Evolutionary conservation across 2,329 filamentous ascomycete genomes (phyloP), one percentile per base, ranked within the genome.

Genomic region (Talaromyces rugulosus): DNA sequence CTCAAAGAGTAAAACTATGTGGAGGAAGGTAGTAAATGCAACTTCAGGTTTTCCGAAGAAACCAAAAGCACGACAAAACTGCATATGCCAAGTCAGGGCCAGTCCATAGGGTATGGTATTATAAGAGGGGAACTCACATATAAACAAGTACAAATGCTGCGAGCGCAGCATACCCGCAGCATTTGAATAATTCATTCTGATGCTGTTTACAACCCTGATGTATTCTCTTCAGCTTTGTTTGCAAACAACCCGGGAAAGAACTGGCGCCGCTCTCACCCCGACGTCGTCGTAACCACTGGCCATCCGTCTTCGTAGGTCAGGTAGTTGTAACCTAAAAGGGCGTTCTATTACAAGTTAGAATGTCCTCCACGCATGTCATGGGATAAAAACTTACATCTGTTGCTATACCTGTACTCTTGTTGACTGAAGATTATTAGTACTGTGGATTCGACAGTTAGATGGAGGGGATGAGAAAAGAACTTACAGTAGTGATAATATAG

Each of bases 401-500:
- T 6, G 12, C 18, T 34, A 76, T 69, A 1, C 72, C 73, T 52
- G 70, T 67, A 12, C 66, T 70, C 3, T 71, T 71, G 62, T 76
- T 75, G 61, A 75, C 70, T 72, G 31, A 23, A 36, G 62, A 42
- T 62, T 55, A 30, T 59, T 42, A 58, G 33, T 30, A 16, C n/a
- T 31, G 9, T 16, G 1, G 9, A 56, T 9, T 3, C 31, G 27
- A 60, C 42, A 31, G 44, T 18, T 16, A 28, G 5, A 2, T 40
- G 50, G 42, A 23, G 28, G 18, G 31, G 4, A 52, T 34, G 11
- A 40, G 18, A 58, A 31, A 5, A 31, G 18, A 23, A 67, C 72
- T 56, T 58, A 74, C 72, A 62, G 44, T 76, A 78, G 65, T 78
- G 75, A 64, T 75, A 78, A 42, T 77, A 78, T 12, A 78, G 64